These are phyloP conservation scores for Scutellaria galericulata DNA, from an alignment of 257 asterid species.

Conservation along the genomic window DNA sequence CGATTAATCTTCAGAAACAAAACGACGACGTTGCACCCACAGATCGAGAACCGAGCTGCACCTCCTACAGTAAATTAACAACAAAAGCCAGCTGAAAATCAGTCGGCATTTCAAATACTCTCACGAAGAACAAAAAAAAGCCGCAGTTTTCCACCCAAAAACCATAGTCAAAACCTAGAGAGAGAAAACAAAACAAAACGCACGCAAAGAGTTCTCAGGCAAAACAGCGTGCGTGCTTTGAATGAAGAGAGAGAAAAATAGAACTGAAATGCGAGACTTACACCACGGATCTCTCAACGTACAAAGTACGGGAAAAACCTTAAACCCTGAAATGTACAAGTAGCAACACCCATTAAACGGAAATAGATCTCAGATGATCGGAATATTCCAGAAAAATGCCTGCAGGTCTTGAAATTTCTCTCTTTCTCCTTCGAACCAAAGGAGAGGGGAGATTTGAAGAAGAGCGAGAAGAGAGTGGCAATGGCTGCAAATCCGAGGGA, in stretches of 20 bases:
- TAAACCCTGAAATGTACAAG: constrained; percentile 23
- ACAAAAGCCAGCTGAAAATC: constrained; percentile 50
- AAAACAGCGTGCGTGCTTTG: constrained; percentile 15
- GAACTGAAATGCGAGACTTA: constrained; percentile 33
- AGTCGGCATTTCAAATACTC: constrained; percentile 39
- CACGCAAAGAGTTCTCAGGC: constrained; percentile 15
- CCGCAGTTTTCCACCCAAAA: constrained; percentile 22
- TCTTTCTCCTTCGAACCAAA: constrained; percentile 37
- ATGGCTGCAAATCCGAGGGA: constrained; percentile 42
- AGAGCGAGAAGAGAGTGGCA: constrained; percentile 42
- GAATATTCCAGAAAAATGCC: constrained; percentile 25
- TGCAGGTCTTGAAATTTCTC: constrained; percentile 4
- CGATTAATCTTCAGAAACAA: constrained; percentile 31
- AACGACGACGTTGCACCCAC: constrained; percentile 36
- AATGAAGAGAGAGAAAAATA: constrained; percentile 34
- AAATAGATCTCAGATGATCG: constrained; percentile 48
- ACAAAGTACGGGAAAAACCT: constrained; percentile 11
- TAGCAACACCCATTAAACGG: constrained; percentile 31
- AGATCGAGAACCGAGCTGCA: constrained; percentile 53
- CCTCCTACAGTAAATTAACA: constrained; percentile 34
- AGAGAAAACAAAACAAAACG: constrained; percentile 22
- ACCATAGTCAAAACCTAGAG: constrained; percentile 29
- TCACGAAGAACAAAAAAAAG: constrained; percentile 1
- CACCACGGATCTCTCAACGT: constrained; percentile 41
- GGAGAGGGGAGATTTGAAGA: constrained; percentile 39